Evolutionary conservation across 2,329 filamentous ascomycete genomes (phyloP), one percentile per base, ranked within the genome.

Genomic region (Colletotrichum sp.): DNA sequence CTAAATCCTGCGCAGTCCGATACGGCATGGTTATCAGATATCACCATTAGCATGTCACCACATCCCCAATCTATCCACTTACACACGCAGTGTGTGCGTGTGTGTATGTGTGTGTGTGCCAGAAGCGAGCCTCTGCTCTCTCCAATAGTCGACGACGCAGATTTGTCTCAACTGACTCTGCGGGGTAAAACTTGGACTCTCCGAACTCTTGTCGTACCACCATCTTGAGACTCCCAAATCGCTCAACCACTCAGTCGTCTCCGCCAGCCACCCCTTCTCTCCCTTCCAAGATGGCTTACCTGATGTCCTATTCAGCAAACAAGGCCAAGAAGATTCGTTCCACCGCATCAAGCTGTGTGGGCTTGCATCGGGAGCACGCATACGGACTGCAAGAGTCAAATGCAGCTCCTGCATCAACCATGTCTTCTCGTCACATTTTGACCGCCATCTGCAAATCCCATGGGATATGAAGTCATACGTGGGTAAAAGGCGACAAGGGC

Each of bases 371-470:
- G 75, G 63, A 65, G 55, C 75, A 76, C 60, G 68, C 75, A 71
- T 74, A 71, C 26, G 21, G n/a, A 24, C 57, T 76, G 71, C 66
- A 72, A 68, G 55, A 72, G 55, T 36, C 75, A 75, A 76, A 39
- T 57, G 63, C 57, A 64, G 32, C 55, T 69, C 43, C 76, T 77
- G 74, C 74, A 77, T 67, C 66, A 71, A 76, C 69, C 76, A 76
- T 76, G 76, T 64, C 55, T 59, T 72, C 59, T 73, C 61, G 68
- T 77, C 76, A 77, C 73, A 77, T 65, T 76, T 63, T 69, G 76
- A 75, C 76, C 73, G 76, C 73, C 69, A 75, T 73, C 68, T 66
- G 69, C 57, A 52, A 65, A 72, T 32, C 48, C 39, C 74, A 34
- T 55, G 60, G 57, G 16, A 63, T 64, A 76, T 71, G 76, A 74